A percentile compares a stretch with the other conserved stretches of the same genome.
Evolutionary conservation across 2,329 filamentous ascomycete species (phyloP).

Genomic region (Fusarium caatingaense): DNA sequence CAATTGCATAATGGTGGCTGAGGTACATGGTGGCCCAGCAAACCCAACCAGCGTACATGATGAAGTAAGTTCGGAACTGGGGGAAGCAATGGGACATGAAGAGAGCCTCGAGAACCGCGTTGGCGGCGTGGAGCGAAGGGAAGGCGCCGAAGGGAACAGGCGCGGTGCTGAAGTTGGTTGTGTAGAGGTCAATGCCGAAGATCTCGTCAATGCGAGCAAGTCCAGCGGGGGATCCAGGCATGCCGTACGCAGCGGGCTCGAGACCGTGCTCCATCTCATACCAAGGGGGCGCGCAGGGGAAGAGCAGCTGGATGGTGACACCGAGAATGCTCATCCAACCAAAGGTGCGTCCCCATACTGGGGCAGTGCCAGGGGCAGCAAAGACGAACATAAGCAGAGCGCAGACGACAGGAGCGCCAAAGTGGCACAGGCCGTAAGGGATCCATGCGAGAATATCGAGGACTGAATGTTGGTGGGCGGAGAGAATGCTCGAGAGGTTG

Average conservation of each 20-base stretch:
- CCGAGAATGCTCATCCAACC: slow-evolving; percentile 93
- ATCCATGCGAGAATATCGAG: slow-evolving; percentile 93
- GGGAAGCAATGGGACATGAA: slow-evolving; percentile 97
- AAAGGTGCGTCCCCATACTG: slow-evolving; percentile 86
- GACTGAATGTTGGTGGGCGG: slow-evolving; percentile 84
- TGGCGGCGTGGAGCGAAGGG: slow-evolving; percentile 90
- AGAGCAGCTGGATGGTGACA: slow-evolving; percentile 87
- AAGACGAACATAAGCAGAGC: slow-evolving; percentile 87
- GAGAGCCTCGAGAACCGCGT: slow-evolving; percentile 87
- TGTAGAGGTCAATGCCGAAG: slow-evolving; percentile 93
- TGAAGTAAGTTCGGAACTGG: slow-evolving; percentile 80
- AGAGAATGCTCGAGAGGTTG: slow-evolving; percentile 95
- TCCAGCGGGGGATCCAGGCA: slow-evolving; percentile 88
- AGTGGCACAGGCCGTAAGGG: slow-evolving; percentile 92
- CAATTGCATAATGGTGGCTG: slow-evolving; percentile 95
- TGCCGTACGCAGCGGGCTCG: slow-evolving; percentile 91
- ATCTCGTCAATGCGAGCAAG: slow-evolving; percentile 88
- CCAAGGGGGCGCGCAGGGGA: slow-evolving; percentile 96
- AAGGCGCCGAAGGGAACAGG: slow-evolving; percentile 96
- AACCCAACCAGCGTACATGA: slow-evolving; percentile 89
- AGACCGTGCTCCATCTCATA: slow-evolving; percentile 94
- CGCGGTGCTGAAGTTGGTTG: slow-evolving; percentile 88
- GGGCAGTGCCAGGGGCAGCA: slow-evolving; percentile 84
- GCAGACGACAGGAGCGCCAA: slow-evolving; percentile 84
- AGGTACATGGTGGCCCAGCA: slow-evolving; percentile 99